Percentiles rank a stretch among this genome's conserved stretches.
Conservation (phyloP, 2,329 filamentous ascomycete species). For the Metarhizium brunneum region DNA sequence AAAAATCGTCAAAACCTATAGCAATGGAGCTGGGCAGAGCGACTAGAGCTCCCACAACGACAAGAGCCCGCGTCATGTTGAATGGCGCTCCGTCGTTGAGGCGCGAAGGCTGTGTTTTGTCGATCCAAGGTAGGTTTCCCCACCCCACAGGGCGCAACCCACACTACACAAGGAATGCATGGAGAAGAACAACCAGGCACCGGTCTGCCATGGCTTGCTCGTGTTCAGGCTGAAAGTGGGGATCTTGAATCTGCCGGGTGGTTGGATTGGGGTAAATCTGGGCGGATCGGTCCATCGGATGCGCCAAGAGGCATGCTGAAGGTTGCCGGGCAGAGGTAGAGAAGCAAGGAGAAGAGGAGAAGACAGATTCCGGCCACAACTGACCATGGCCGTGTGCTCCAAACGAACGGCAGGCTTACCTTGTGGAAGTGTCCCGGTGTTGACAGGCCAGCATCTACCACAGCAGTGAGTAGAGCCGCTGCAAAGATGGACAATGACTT, state of each 20-base stretch:
- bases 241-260: too few relatives aligned
- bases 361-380: not conserved
- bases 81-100: too few relatives aligned
- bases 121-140: not conserved
- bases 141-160: too few relatives aligned
- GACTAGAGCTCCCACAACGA: not conserved
- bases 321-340: too few relatives aligned
- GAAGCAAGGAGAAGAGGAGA: not conserved
- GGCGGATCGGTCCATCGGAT: too few relatives aligned
- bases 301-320: too few relatives aligned
- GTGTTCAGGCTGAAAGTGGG: too few relatives aligned
- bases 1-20: not conserved
- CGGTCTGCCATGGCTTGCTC: too few relatives aligned
- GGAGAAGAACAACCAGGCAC: too few relatives aligned
- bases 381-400: not conserved
- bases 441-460: slow-evolving; percentile 14
- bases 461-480: slow-evolving; percentile 20
- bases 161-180: too few relatives aligned
- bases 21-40: not conserved
- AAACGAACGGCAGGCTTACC: slow-evolving; percentile 2
- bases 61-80: not conserved
- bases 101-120: not conserved
- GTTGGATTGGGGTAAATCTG: too few relatives aligned
- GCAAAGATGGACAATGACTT: slow-evolving; percentile 23
- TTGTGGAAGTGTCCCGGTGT: not conserved